Base-by-base conservation (phyloP, 306 rosid genomes). In the Mimosa pudica region DNA sequence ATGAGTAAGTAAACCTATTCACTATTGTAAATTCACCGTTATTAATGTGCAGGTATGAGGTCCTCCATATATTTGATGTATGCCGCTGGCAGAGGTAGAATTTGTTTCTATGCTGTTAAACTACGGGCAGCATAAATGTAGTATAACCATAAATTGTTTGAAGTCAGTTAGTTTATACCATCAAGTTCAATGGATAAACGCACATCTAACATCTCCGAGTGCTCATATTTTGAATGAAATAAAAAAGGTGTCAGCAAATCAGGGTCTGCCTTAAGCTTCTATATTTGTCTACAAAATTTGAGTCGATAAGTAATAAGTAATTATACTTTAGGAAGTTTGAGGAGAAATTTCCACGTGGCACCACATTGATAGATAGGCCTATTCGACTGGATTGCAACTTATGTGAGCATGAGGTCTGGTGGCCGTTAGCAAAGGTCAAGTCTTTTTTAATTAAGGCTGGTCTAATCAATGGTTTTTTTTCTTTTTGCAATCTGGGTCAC, bases 211-310 rank as follows among this genome's bases (percentile, higher is more conserved):
- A 57, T 75, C 51, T 33, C 57, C 75, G 46, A 24, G 46, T 32
- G 42, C 7, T 16, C 16, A 61, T 61, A 49, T 51, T 14, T 14
- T 51, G 78, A 24, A 24, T 24, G 61, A 65, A 33, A 38, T 64
- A 68, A 48, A 24, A 24, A 24, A 16, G 16, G n/a, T 75, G 80
- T 8, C 66, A 71, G 47, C 67, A 65, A 79, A 33, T 55, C 45
- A 51, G 83, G 54, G 66, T n/a, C 49, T 81, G 54, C 68, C 68
- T 80, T 68, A 36, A 77, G 64, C 58, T 80, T 73, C 77, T 54
- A 64, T 44, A n/a, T 49, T 74, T 74, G 80, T 58, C 49, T 66
- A 80, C 9, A 66, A 68, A n/a, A 13, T 7, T 55, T 35, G 52
- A 36, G 72, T 51, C n/a, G n/a, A 51, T 11, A 16, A 51, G 17